Base-by-base conservation (phyloP, 1,139 yeast genomes). In the Saccharomyces pastorianus region DNA sequence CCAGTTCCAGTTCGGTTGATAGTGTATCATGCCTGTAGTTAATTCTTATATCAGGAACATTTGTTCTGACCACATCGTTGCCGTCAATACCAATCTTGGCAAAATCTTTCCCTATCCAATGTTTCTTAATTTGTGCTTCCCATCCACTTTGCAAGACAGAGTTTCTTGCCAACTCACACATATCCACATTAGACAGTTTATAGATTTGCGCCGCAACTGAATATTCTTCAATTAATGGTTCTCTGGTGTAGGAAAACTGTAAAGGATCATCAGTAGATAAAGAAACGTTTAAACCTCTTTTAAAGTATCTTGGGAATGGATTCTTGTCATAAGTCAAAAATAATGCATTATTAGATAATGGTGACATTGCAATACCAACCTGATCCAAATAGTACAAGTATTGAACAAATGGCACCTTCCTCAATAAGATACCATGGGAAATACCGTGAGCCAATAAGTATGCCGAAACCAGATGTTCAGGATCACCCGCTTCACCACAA, bases 401-500 rank as follows among this genome's bases (percentile, higher is more conserved):
- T 71, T 95, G 99, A 59, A 95, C 84, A 69, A 88, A 90, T 46
- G 99, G 99, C 51, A 93, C 81, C 71, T 95, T 95, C 71, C 99
- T 82, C 64, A 95, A 76, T 57, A 91, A 72, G 58, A 95, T 95
- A 56, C 99, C 99, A 68, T 95, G 99, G 48, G 96, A 88, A 58
- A 93, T 95, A 53, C 95, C 88, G 66, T 93, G 95, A 0, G 97
- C 84, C 0, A 95, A 83, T 65, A 95, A 73, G 66, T 87, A 95
- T 0, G 99, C 95, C 54, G 93, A 80, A 48, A 91, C 89, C 68
- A 95, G 78, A 73, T 95, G 99, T 65, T 91, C 98, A 1, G 99
- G 97, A 65, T 95, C 98, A 53, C 99, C 99, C 4, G 99, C 99
- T 72, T 95, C 99, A 60, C 99, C 99, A 64, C 96, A 88, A 70